A percentile compares a stretch with the other conserved stretches of the same genome.
phyloP scores from a whole-genome alignment of 2,329 filamentous ascomycete species.

The Geosmithia morbida region DNA sequence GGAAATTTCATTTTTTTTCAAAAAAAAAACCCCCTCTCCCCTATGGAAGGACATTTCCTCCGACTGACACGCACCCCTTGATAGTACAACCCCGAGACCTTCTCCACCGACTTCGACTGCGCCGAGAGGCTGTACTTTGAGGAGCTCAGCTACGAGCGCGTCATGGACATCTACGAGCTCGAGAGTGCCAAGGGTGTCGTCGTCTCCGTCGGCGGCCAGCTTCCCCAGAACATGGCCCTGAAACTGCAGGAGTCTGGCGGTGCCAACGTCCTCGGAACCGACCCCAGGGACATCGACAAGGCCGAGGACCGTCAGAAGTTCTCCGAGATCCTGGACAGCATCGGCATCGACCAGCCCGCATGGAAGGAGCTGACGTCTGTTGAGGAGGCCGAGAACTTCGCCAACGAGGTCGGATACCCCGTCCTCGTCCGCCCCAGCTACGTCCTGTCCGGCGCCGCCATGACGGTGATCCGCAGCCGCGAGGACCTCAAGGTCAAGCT shows the following conservation, averaged over 20 bases:
- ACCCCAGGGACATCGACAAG: constrained; percentile 91
- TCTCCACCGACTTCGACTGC: constrained; percentile 71
- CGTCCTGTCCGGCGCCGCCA: constrained; percentile 92
- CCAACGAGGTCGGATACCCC: constrained; percentile 74
- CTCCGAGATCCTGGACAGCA: constrained; percentile 91
- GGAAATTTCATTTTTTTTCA: too few species aligned
- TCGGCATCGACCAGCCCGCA: constrained; percentile 89
- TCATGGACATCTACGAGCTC: constrained; percentile 98
- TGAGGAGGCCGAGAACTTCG: constrained; percentile 75
- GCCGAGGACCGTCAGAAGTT: constrained; percentile 98
- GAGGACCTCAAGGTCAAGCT: constrained; percentile 92
- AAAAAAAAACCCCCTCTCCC: too few species aligned
- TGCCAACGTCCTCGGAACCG: constrained; percentile 81
- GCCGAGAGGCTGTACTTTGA: constrained; percentile 94
- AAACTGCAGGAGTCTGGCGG: constrained; percentile 83
- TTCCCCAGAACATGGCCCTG: constrained; percentile 94
- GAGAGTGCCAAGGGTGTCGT: constrained; percentile 77
- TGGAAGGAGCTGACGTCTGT: constrained; percentile 96
- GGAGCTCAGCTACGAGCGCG: constrained; percentile 89
- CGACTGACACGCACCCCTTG: constrained; percentile 1
- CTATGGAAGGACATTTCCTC: too few species aligned
- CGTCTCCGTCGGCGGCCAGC: constrained; percentile 88
- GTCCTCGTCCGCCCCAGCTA: constrained; percentile 92
- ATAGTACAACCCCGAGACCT: constrained; percentile 66
- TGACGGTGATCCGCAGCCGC: constrained; percentile 87